Evolutionary conservation across 2,329 filamentous ascomycete genomes (phyloP).

Genomic region (Ophidiomyces ophidiicola): DNA sequence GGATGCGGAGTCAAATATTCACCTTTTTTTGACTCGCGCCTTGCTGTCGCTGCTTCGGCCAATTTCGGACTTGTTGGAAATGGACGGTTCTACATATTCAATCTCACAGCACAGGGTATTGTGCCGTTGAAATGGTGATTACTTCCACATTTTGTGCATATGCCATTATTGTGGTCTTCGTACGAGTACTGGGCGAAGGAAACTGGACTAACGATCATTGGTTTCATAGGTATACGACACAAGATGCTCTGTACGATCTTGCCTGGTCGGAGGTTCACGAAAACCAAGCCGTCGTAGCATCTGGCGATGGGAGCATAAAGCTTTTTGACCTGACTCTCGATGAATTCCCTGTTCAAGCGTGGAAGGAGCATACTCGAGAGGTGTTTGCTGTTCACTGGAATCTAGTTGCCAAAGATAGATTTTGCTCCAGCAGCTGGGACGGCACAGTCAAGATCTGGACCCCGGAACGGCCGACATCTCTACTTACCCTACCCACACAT

Average conservation of each 20-base stretch:
- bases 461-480: conserved; percentile 58
- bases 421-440: conserved; percentile 89
- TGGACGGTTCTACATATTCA: conserved; percentile 74
- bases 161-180: neutral
- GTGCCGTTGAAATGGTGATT: conserved; percentile 65
- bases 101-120: conserved; percentile 70
- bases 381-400: conserved; percentile 92
- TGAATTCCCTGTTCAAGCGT: conserved; percentile 80
- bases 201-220: conserved; percentile 3
- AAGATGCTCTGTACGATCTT: conserved; percentile 90
- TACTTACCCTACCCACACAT: conserved; percentile 80
- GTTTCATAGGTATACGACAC: conserved; percentile 68
- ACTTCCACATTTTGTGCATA: neutral
- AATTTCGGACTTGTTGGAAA: conserved; percentile 98
- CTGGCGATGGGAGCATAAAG: conserved; percentile 88
- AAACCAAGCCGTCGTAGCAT: conserved; percentile 79
- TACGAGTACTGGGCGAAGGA: neutral
- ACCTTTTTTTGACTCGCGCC: conserved; percentile 88
- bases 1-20: conserved; percentile 97
- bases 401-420: conserved; percentile 76
- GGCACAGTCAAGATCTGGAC: conserved; percentile 95
- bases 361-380: conserved; percentile 86
- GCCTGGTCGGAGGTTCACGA: conserved; percentile 95
- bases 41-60: conserved; percentile 79
- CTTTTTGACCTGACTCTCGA: conserved; percentile 75